A percentile compares a stretch with the other conserved stretches of the same genome.
Evolutionary conservation across 441 rosid genomes (phyloP).

Genomic region (Croton setiger): DNA sequence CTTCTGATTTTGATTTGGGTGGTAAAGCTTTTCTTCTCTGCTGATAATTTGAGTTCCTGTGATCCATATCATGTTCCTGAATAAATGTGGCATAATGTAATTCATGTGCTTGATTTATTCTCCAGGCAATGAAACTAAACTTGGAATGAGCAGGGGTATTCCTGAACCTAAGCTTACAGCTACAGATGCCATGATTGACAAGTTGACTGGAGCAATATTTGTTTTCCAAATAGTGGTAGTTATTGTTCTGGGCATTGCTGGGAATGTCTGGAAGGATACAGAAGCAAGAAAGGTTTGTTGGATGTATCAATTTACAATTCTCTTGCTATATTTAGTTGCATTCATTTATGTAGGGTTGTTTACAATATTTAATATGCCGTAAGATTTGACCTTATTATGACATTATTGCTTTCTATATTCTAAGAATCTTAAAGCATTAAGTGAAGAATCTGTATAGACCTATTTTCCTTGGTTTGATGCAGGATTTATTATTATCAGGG

Average conservation of each 20-base stretch:
- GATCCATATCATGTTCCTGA: constrained; percentile 15
- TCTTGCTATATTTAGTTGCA: constrained; percentile 7
- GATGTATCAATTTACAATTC: constrained; percentile 21
- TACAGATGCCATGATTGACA: constrained; percentile 99
- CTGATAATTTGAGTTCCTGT: constrained; percentile 3
- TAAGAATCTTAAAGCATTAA: neutral
- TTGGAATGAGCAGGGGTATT: constrained; percentile 97
- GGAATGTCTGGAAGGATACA: constrained; percentile 99
- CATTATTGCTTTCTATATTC: neutral
- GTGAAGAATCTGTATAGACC: neutral
- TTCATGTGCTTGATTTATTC: neutral
- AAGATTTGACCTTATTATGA: constrained; percentile 1
- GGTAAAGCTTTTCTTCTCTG: neutral
- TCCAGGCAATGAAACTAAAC: constrained; percentile 95
- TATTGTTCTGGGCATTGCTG: constrained; percentile 88
- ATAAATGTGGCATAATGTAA: constrained; percentile 1
- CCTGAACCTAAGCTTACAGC: constrained; percentile 99
- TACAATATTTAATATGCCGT: neutral
- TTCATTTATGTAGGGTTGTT: constrained; percentile 7
- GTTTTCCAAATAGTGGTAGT: constrained; percentile 97
- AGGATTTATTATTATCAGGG: neutral
- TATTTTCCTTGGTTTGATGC: neutral
- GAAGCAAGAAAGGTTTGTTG: constrained; percentile 87
- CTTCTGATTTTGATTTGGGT: neutral
- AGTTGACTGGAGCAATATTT: constrained; percentile 98